phyloP scores from a whole-genome alignment of 108 stramenopile genomes.

The Craspedostauros australis region DNA sequence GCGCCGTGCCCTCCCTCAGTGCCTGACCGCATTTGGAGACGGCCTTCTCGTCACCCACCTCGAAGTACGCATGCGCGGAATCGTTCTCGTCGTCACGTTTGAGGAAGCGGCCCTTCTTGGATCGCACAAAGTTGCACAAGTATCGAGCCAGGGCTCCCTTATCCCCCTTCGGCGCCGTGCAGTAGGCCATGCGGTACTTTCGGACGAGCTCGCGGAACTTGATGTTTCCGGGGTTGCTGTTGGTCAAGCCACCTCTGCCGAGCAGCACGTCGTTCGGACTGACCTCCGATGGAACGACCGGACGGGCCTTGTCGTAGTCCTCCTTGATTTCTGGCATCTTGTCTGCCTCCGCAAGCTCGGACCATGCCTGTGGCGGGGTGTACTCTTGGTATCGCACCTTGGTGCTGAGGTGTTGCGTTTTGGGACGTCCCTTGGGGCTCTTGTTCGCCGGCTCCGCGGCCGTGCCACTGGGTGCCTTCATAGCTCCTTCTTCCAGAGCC shows the following conservation, averaged over 20 bases:
- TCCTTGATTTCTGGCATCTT: conserved; percentile 1
- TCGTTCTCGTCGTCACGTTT: conserved; percentile 19
- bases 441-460: too few species aligned
- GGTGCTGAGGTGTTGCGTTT: conserved; percentile 6
- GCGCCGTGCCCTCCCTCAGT: conserved; percentile 35
- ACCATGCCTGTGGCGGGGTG: conserved; percentile 4
- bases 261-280: conserved; percentile 35
- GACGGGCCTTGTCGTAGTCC: background rate
- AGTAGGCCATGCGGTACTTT: conserved; percentile 14
- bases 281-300: background rate
- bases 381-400: conserved; percentile 12
- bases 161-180: conserved; percentile 9
- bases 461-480: too few species aligned
- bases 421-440: too few species aligned
- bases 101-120: conserved; percentile 43
- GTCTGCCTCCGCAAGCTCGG: conserved; percentile 2
- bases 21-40: conserved; percentile 36
- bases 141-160: conserved; percentile 45
- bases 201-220: conserved; percentile 23
- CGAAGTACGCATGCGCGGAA: conserved; percentile 21
- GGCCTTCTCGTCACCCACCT: conserved; percentile 40
- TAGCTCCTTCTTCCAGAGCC: too few species aligned
- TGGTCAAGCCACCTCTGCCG: conserved; percentile 46
- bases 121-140: conserved; percentile 36
- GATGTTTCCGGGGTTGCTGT: conserved; percentile 39